Evolutionary conservation across 371 early-diverging fungal species (phyloP), one percentile per base, ranked within the genome.

Genomic region (Haplosporangium sp.): DNA sequence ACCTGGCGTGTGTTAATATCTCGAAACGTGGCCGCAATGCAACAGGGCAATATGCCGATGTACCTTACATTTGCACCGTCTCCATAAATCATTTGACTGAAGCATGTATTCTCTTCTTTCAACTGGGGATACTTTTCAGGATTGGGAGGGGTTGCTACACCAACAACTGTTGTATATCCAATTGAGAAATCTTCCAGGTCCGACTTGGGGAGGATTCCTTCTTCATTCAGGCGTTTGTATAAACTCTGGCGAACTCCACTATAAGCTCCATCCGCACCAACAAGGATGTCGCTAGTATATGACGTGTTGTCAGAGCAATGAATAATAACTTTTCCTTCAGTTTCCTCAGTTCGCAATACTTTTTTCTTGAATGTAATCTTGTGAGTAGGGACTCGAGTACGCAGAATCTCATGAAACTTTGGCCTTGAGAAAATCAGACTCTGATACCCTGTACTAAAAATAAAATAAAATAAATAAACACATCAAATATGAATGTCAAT

Each of bases 261-360:
- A 20, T 71, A 71, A 3, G 71, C 71, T 3, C 71, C 71, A 40
- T 71, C 71, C 0, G 71, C 71, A 11, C 64, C 71, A 10, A 71
- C 58, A 19, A 71, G 71, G 35, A 71, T 64, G 35, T 71, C 71
- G 10, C 64, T 65, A 7, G 45, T 2, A 40, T 67, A 73, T 17
- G 61, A 42, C 0, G 64, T 48, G 19, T 44, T 42, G 20, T 73
- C 74, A 9, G 58, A 34, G 40, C 74, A 73, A n/a, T 52, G 38
- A 42, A 73, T 50, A 4, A 44, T 3, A 27, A 73, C 68, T 0
- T 57, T 55, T 19, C 59, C 35, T 1, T 66, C 58, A 0, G 47
- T 48, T 27, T 72, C 57, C 10, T n/a, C 34, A 2, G 57, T 44
- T 0, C 39, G 38, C 6, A 72, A 35, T 5, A 72, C 19, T 27